These are phyloP conservation scores for Trypanosomatidae sp. DNA, from an alignment of 208 protist species.

Conservation along the genomic window DNA sequence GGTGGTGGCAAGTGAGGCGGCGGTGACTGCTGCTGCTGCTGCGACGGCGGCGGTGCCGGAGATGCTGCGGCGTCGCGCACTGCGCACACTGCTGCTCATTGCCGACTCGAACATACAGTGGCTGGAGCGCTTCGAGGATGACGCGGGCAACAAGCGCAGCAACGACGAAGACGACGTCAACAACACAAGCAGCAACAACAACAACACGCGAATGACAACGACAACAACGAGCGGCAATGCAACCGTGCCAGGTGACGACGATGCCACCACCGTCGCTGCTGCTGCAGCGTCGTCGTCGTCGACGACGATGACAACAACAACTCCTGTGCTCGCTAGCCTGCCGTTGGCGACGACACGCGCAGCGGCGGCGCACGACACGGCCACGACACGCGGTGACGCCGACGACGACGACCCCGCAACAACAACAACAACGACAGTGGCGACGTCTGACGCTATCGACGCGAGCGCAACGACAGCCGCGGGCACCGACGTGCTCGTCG, in stretches of 20 bases:
- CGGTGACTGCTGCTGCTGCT: constrained; percentile 19
- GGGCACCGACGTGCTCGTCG: not conserved
- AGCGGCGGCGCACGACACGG: not conserved
- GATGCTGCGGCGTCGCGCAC: constrained; percentile 31
- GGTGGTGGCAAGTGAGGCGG: not conserved
- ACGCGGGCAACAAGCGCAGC: not conserved
- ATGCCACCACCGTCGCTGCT: not conserved
- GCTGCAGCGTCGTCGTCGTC: not conserved
- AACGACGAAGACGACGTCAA: not conserved
- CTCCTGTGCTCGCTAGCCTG: no score
- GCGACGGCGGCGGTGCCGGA: constrained; percentile 43
- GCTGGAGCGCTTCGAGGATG: constrained; percentile 68
- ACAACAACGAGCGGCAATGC: not conserved
- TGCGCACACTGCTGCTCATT: constrained; percentile 51
- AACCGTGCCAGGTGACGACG: not conserved
- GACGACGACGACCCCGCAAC: not conserved
- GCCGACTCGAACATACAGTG: constrained; percentile 72
- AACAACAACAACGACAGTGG: not conserved
- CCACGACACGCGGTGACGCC: not conserved
- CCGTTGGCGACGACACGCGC: not conserved
- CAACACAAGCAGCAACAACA: not conserved
- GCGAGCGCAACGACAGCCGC: not conserved
- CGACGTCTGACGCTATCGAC: not conserved
- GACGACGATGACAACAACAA: not conserved
- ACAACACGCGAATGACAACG: not conserved